phyloP scores from a whole-genome alignment of 768 basidiomycete species.

The Leucocoprinus leucothites region DNA sequence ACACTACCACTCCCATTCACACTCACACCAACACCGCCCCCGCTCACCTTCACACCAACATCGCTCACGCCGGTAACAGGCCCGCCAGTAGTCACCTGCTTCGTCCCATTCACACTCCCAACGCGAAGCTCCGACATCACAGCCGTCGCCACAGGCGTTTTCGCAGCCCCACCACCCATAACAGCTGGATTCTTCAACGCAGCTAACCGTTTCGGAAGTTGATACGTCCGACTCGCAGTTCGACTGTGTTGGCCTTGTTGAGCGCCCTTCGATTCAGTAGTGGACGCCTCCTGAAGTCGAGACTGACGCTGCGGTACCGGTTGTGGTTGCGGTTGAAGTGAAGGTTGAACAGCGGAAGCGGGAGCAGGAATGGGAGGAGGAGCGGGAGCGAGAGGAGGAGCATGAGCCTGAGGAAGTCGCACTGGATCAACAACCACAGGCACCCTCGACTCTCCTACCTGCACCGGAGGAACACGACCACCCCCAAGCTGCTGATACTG shows the following conservation, averaged over 20 bases:
- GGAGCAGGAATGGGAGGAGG: too few species aligned
- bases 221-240: conserved; percentile 7
- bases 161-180: background rate
- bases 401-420: too few species aligned
- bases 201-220: conserved; percentile 4
- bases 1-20: background rate
- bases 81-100: conserved; percentile 4
- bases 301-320: background rate
- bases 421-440: too few species aligned
- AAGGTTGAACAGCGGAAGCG: background rate
- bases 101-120: conserved; percentile 9
- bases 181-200: background rate
- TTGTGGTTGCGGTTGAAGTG: background rate
- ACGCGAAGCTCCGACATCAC: conserved; percentile 10
- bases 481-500: too few species aligned
- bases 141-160: conserved; percentile 10
- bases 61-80: background rate
- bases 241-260: conserved; percentile 2
- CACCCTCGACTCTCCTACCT: too few species aligned
- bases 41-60: too few species aligned
- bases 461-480: too few species aligned
- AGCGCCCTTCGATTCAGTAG: background rate
- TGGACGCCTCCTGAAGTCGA: too few species aligned
- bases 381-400: background rate
- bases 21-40: too few species aligned